Evolutionary conservation across 2,329 filamentous ascomycete species (phyloP), one percentile per base, ranked within the genome.

Genomic region (Ophiostoma himal-ulmi): DNA sequence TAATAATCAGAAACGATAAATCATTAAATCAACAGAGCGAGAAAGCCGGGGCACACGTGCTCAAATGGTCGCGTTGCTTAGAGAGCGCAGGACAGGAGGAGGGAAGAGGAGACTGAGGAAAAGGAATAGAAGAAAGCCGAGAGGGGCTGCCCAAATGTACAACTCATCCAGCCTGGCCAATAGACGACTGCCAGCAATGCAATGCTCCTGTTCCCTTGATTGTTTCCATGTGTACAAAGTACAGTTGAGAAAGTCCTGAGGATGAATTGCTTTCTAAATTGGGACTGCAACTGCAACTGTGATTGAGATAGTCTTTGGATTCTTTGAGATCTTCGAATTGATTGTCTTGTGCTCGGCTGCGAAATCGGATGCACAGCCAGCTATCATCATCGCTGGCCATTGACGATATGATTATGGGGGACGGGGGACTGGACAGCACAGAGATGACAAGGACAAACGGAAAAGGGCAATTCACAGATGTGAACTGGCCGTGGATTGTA

Each of bases 201-300:
- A 66, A 44, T 39, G 64, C 37, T 22, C 64, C 64, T 64, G 30
- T 64, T n/a, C 62, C 62, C 62, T 65, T 22, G 62, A 64, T 65
- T 39, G 62, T 5, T 36, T 39, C 20, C 62, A 65, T 65, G 34
- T 65, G 36, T 65, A 65, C 34, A 22, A 36, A 39, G 34, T 65
- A 65, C 34, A 65, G 20, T 30, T 14, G 20, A 8, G 20, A 20
- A 64, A 3, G 60, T 20, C 5, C 22, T 17, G 14, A 30, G 22
- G 57, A 62, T 26, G 57, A 36, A 8, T 37, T 17, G 34, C 60
- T 36, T 37, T 64, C 34, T n/a, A 36, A 30, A 7, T 37, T 64
- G 34, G 30, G 34, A 34, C 14, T 34, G 57, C 7, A 17, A 57
- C 52, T 10, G 52, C 52, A 48, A 30, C 26, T 14, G 10, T 17